Evolutionary conservation across 2,329 filamentous ascomycete species (phyloP).

Genomic region (Fusarium pseudonygamai): DNA sequence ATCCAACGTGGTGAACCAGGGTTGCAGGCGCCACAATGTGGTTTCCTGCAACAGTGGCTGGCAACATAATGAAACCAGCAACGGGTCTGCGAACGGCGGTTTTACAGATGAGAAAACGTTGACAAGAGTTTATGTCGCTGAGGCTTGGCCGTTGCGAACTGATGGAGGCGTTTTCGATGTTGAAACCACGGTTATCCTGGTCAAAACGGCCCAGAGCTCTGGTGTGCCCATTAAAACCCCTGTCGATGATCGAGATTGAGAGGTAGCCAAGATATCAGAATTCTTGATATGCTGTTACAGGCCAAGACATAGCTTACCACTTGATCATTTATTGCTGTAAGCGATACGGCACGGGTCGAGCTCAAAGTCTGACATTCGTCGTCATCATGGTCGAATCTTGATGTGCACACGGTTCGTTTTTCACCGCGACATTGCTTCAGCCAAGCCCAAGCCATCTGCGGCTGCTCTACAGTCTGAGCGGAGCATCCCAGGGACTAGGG

Average conservation of each 20-base stretch:
- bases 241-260: slow-evolving; percentile 16
- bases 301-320: slow-evolving; percentile 10
- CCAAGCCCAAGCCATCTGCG: slow-evolving; percentile 17
- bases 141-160: slow-evolving; percentile 15
- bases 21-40: slow-evolving; percentile 19
- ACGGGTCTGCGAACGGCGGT: not conserved
- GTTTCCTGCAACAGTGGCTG: slow-evolving; percentile 23
- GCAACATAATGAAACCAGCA: not conserved
- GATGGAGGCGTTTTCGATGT: not conserved
- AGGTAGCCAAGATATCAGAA: not conserved
- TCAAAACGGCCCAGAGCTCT: slow-evolving; percentile 10
- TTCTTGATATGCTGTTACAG: not conserved
- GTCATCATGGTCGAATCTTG: slow-evolving; percentile 17
- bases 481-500: slow-evolving; percentile 2
- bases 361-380: not conserved
- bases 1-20: slow-evolving; percentile 25
- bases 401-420: slow-evolving; percentile 7
- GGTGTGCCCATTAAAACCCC: slow-evolving; percentile 19
- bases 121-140: not conserved
- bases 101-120: not conserved
- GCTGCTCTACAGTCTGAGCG: slow-evolving; percentile 2
- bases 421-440: slow-evolving; percentile 5
- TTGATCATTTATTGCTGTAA: not conserved
- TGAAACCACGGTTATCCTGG: slow-evolving; percentile 5
- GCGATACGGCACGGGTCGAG: not conserved